Base-by-base conservation (phyloP, 2,329 filamentous ascomycete genomes). In the Cladophialophora exuberans region DNA sequence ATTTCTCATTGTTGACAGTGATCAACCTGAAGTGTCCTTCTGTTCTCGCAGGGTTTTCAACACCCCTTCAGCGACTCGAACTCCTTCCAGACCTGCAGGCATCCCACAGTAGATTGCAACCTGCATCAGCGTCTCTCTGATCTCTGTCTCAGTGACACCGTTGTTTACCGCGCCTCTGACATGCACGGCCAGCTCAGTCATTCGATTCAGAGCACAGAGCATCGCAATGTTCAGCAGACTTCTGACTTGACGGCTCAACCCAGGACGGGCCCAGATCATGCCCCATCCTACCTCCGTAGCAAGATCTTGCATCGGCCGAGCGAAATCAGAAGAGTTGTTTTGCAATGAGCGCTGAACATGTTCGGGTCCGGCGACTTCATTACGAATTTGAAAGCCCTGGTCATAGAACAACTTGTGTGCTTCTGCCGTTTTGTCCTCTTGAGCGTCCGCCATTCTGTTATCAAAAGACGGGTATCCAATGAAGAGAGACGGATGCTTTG, bases 231-330 rank as follows among this genome's bases (percentile, higher is more conserved):
- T 86, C 49, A 87, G 71, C 51, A 87, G 73, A 49, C 77, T 82
- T 42, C 84, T 77, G 61, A 83, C 79, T 67, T 86, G 84, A 56
- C 79, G 77, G 30, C 81, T 78, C 6, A 87, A 76, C 0, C 84
- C 84, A 0, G 83, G 83, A 6, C 84, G 78, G 3, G 80, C 80
- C 84, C 84, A 88, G 22, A 80, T 78, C 55, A 78, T 78, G 11
- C 83, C 84, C 84, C 84, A 87, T 71, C 80, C 82, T 66, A 76
- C 81, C 69, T 86, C 83, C 0, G 83, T 86, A 1, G 85, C 79
- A 31, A 85, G 74, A 61, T 86, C 80, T 68, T 87, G 84, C 62
- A 82, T 81, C 0, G 84, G 80, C 33, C 74, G 72, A 1, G 82
- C 75, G 68, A 86, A 87, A n/a, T 82, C 78, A 7, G 78, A 80